Conservation (phyloP, 768 basidiomycete species). For the Pleurotus sapidus region DNA sequence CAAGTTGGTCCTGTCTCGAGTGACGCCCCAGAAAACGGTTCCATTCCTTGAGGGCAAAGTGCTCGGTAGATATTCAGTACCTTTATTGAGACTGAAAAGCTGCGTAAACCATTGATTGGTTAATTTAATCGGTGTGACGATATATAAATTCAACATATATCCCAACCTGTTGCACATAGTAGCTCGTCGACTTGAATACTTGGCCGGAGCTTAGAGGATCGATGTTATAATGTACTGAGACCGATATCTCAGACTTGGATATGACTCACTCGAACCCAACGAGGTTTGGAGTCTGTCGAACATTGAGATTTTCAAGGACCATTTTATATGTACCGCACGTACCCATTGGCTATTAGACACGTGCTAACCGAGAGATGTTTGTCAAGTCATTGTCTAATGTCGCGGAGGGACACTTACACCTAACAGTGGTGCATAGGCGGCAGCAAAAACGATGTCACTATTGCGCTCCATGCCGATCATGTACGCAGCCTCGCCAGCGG, state of each 20-base stretch:
- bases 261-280: constrained; percentile 55
- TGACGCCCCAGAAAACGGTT: constrained; percentile 62
- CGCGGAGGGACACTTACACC: constrained; percentile 27
- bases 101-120: constrained; percentile 32
- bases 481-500: constrained; percentile 60
- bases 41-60: constrained; percentile 47
- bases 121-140: neutral
- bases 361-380: constrained; percentile 31
- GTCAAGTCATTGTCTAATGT: constrained; percentile 3
- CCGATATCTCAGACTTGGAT: neutral
- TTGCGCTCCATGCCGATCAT: constrained; percentile 67
- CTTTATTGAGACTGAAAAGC: constrained; percentile 63
- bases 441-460: constrained; percentile 44
- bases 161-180: constrained; percentile 56
- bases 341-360: constrained; percentile 56
- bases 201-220: constrained; percentile 36
- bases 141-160: neutral
- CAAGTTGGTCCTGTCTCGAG: constrained; percentile 37
- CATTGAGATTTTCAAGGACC: neutral
- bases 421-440: constrained; percentile 61
- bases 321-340: constrained; percentile 10
- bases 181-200: constrained; percentile 59
- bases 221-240: neutral
- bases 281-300: constrained; percentile 51
- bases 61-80: constrained; percentile 62